Conservation (phyloP, 495 filamentous ascomycete species). For the Parathielavia hyrcaniae region DNA sequence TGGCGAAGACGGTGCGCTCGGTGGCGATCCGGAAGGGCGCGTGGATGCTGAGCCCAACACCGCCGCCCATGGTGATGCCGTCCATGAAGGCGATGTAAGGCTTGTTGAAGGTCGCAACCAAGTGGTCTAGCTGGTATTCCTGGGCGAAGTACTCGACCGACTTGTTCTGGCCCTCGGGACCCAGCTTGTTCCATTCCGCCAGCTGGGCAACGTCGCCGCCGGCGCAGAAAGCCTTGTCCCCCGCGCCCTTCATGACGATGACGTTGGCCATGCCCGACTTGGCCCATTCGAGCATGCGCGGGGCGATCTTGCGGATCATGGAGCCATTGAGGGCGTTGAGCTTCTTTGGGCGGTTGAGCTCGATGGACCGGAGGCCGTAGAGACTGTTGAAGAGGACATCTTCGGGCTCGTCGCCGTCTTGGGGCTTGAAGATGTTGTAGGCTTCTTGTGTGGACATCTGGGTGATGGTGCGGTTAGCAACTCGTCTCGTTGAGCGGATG, state of each 20-base stretch:
- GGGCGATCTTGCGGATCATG: constrained; percentile 88
- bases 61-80: constrained; percentile 96
- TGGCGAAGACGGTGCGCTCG: constrained; percentile 89
- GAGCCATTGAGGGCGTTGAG: constrained; percentile 86
- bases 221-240: constrained; percentile 79
- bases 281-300: constrained; percentile 82
- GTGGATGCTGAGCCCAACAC: constrained; percentile 88
- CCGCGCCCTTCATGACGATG: constrained; percentile 83
- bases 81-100: constrained; percentile 96
- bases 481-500: neutral
- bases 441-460: constrained; percentile 54
- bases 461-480: constrained; percentile 4
- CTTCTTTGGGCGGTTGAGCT: constrained; percentile 88
- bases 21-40: constrained; percentile 95
- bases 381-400: constrained; percentile 87
- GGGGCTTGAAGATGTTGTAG: constrained; percentile 30
- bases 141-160: constrained; percentile 81
- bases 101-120: constrained; percentile 90
- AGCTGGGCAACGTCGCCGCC: constrained; percentile 84
- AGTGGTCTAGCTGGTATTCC: constrained; percentile 91
- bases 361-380: constrained; percentile 85
- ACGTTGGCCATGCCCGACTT: constrained; percentile 91
- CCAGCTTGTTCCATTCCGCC: constrained; percentile 62
- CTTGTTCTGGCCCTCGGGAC: constrained; percentile 56
- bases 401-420: constrained; percentile 66